phyloP scores from a whole-genome alignment of 306 rosid genomes.

The Sicyos baderoa region DNA sequence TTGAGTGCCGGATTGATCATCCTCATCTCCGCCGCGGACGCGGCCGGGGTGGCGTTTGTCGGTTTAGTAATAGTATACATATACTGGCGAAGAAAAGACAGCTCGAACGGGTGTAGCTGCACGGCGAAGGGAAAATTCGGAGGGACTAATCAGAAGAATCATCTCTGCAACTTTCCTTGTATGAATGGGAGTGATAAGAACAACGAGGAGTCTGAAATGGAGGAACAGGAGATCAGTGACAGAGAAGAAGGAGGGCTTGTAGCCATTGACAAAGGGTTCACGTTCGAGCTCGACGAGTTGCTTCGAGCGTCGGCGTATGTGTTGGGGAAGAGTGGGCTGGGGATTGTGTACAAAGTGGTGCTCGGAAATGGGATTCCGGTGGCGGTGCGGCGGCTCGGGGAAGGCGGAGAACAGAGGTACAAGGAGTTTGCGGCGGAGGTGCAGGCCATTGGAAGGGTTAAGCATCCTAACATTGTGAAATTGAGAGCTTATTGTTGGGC shows the following conservation, averaged over 20 bases:
- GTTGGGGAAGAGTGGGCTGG: slow-evolving; percentile 89
- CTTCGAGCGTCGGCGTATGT: slow-evolving; percentile 91
- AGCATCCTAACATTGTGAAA: slow-evolving; percentile 77
- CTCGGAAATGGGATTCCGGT: slow-evolving; percentile 91
- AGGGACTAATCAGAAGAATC: slow-evolving; percentile 29
- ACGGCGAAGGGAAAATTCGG: slow-evolving; percentile 58
- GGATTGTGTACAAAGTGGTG: slow-evolving; percentile 95
- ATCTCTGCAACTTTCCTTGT: slow-evolving; percentile 40
- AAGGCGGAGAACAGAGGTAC: slow-evolving; percentile 91
- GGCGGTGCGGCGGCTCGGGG: slow-evolving; percentile 92
- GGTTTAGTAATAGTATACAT: slow-evolving; percentile 63
- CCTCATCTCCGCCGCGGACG: slow-evolving; percentile 74
- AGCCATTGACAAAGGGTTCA: slow-evolving; percentile 80
- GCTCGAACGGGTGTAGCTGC: slow-evolving; percentile 70
- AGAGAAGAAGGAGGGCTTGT: slow-evolving; percentile 67
- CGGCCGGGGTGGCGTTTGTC: slow-evolving; percentile 63
- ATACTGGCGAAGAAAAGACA: slow-evolving; percentile 75
- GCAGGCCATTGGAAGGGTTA: slow-evolving; percentile 81
- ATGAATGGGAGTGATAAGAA: slow-evolving; percentile 36
- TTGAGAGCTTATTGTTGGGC: slow-evolving; percentile 96
- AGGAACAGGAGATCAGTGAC: slow-evolving; percentile 42
- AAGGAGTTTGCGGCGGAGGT: slow-evolving; percentile 85
- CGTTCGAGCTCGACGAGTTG: slow-evolving; percentile 85
- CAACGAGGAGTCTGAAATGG: slow-evolving; percentile 62
- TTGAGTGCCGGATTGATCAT: slow-evolving; percentile 66